These are phyloP conservation scores for Spathaspora gorwiae DNA, from an alignment of 805 yeast genomes.

Conservation along the genomic window DNA sequence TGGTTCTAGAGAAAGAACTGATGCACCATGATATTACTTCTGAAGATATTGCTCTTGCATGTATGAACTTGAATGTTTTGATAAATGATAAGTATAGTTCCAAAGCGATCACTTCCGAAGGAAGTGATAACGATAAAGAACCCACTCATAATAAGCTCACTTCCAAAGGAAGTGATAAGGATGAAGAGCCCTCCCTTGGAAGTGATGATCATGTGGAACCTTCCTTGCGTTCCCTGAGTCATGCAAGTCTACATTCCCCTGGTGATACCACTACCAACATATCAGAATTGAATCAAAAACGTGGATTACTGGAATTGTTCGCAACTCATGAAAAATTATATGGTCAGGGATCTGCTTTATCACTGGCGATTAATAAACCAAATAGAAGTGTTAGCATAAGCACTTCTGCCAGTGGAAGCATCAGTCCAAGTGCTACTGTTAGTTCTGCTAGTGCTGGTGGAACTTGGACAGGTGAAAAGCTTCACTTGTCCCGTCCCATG, in stretches of 20 bases:
- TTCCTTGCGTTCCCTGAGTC: not conserved
- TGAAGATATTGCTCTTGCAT: slow-evolving; percentile 21
- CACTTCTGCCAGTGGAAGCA: no score
- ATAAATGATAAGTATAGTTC: slow-evolving; percentile 1
- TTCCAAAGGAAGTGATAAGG: not conserved
- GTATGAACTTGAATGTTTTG: slow-evolving; percentile 19
- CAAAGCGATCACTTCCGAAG: no score
- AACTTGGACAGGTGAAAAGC: not conserved
- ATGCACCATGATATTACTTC: not conserved
- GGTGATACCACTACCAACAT: slow-evolving; percentile 7
- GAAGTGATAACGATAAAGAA: not conserved
- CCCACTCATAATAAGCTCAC: not conserved
- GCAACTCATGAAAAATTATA: slow-evolving; percentile 29
- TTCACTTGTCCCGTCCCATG: slow-evolving; percentile 8
- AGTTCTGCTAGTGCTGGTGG: no score
- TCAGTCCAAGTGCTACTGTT: no score
- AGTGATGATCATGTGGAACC: slow-evolving; percentile 1
- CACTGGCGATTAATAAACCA: no score
- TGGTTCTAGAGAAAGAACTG: no score
- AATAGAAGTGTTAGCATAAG: no score
- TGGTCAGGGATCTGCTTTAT: not conserved
- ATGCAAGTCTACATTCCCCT: not conserved
- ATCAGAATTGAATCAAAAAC: not conserved
- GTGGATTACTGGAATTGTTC: slow-evolving; percentile 19
- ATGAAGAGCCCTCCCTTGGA: not conserved